Conservation (phyloP, 306 rosid genomes). For the Cicer yamashitae region DNA sequence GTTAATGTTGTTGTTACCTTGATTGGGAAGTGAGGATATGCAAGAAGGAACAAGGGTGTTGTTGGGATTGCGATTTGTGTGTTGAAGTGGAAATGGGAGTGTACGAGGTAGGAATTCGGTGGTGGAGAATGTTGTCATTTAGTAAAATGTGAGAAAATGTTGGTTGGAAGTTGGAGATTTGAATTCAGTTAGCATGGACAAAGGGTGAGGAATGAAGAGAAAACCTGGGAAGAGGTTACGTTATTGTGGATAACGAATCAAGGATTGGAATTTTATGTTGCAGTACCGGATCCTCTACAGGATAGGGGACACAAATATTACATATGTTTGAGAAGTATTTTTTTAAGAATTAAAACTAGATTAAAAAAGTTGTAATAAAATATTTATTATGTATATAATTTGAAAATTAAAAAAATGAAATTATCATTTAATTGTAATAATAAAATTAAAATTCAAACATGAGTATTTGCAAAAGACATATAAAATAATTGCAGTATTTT, state of each 20-base stretch:
- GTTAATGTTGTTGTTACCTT: slow-evolving; percentile 25
- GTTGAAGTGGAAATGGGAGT: slow-evolving; percentile 45
- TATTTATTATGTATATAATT: too few relatives aligned
- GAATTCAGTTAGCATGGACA: slow-evolving; percentile 38
- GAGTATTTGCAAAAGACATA: too few relatives aligned
- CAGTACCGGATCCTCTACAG: too few relatives aligned
- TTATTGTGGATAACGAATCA: slow-evolving; percentile 48
- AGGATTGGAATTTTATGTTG: background rate
- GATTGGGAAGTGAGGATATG: slow-evolving; percentile 46
- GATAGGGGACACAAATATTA: too few relatives aligned
- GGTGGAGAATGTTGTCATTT: slow-evolving; percentile 61
- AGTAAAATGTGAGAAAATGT: background rate
- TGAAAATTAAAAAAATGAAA: too few relatives aligned
- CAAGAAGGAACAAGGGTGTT: slow-evolving; percentile 35
- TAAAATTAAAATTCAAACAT: too few relatives aligned
- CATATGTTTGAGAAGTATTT: too few relatives aligned
- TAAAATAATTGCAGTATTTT: too few relatives aligned
- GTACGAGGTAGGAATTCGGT: slow-evolving; percentile 63
- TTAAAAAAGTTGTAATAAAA: too few relatives aligned
- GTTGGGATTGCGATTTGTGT: slow-evolving; percentile 40
- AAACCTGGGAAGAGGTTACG: background rate
- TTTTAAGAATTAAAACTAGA: too few relatives aligned
- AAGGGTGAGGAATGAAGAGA: background rate
- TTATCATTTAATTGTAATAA: too few relatives aligned
- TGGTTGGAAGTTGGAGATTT: background rate